A percentile compares a stretch with the other conserved stretches of the same genome.
Evolutionary conservation across 768 basidiomycete genomes (phyloP).

Genomic region (Tylopilus sp.): DNA sequence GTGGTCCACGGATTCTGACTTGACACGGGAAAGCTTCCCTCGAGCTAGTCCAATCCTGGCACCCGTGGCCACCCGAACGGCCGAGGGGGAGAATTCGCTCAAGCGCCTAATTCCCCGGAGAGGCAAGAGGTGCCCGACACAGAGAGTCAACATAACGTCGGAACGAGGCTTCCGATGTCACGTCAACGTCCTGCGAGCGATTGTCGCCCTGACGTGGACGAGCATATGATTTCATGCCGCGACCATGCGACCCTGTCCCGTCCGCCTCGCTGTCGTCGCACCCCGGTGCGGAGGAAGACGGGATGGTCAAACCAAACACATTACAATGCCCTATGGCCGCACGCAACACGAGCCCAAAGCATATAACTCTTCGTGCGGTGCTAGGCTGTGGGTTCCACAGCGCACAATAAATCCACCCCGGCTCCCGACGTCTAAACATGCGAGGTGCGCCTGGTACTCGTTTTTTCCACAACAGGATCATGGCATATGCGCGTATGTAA

Average conservation of each 20-base stretch:
- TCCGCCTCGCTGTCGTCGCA: slow-evolving; percentile 13
- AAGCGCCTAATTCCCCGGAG: slow-evolving; percentile 23
- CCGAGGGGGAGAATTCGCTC: slow-evolving; percentile 2
- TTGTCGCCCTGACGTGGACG: neutral
- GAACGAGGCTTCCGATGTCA: slow-evolving; percentile 13
- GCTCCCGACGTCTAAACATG: neutral
- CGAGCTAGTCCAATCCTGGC: slow-evolving; percentile 15
- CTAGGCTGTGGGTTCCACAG: slow-evolving; percentile 8
- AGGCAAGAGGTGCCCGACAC: slow-evolving; percentile 6
- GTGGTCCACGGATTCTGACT: slow-evolving; percentile 16
- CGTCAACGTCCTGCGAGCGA: slow-evolving; percentile 2
- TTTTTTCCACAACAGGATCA: slow-evolving; percentile 13
- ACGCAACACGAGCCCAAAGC: slow-evolving; percentile 5
- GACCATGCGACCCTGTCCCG: neutral
- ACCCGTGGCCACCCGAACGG: slow-evolving; percentile 8
- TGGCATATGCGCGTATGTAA: neutral
- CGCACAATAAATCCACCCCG: neutral
- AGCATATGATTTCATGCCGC: neutral
- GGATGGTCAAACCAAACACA: slow-evolving; percentile 2
- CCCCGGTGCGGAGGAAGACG: slow-evolving; percentile 14
- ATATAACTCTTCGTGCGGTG: neutral
- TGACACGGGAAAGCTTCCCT: slow-evolving; percentile 2
- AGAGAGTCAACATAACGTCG: slow-evolving; percentile 5
- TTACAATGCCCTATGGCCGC: slow-evolving; percentile 4
- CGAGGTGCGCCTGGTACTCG: neutral